A percentile compares a stretch with the other conserved stretches of the same genome.
Conservation (phyloP, 1,284 basidiomycete species). For the Thecaphora frezii region DNA sequence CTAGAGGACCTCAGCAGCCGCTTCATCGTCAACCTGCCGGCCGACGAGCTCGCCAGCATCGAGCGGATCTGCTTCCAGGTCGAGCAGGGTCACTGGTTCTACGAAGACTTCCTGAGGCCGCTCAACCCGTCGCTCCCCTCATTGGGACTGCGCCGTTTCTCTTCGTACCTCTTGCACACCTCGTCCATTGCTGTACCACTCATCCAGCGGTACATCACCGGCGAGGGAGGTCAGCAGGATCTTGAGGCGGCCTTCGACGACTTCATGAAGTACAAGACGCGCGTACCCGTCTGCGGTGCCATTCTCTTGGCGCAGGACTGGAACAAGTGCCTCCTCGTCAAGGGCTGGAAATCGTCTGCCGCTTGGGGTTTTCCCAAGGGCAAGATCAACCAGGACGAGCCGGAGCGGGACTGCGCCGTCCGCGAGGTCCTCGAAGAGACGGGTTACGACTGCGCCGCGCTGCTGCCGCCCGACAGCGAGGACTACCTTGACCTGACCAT, state of each 20-base stretch:
- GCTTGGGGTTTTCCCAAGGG: slow-evolving; percentile 99
- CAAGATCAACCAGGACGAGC: slow-evolving; percentile 91
- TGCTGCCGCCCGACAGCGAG: slow-evolving; percentile 41
- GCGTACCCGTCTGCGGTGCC: slow-evolving; percentile 97
- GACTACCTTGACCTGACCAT: slow-evolving; percentile 84
- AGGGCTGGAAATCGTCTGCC: slow-evolving; percentile 94
- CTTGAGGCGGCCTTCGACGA: slow-evolving; percentile 55
- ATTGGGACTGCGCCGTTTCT: slow-evolving; percentile 78
- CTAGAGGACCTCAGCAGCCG: slow-evolving; percentile 64
- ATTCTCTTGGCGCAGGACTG: slow-evolving; percentile 88
- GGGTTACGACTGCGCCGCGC: slow-evolving; percentile 49
- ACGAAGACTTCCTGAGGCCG: slow-evolving; percentile 91
- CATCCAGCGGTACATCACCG: slow-evolving; percentile 53
- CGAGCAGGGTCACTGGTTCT: slow-evolving; percentile 99
- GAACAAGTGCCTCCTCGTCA: slow-evolving; percentile 71
- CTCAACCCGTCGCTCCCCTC: slow-evolving; percentile 84
- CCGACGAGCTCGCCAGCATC: slow-evolving; percentile 84
- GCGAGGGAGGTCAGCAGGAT: slow-evolving; percentile 41
- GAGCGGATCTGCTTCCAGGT: slow-evolving; percentile 98
- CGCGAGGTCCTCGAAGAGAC: slow-evolving; percentile 64
- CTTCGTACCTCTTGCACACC: slow-evolving; percentile 73
- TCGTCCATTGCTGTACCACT: slow-evolving; percentile 52
- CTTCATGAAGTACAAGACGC: slow-evolving; percentile 77
- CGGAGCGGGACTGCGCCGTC: slow-evolving; percentile 61
- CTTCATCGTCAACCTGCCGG: slow-evolving; percentile 94